Evolutionary conservation across 106 monocot species (phyloP), one percentile per base, ranked within the genome.

Genomic region (Vanilla planifolia): DNA sequence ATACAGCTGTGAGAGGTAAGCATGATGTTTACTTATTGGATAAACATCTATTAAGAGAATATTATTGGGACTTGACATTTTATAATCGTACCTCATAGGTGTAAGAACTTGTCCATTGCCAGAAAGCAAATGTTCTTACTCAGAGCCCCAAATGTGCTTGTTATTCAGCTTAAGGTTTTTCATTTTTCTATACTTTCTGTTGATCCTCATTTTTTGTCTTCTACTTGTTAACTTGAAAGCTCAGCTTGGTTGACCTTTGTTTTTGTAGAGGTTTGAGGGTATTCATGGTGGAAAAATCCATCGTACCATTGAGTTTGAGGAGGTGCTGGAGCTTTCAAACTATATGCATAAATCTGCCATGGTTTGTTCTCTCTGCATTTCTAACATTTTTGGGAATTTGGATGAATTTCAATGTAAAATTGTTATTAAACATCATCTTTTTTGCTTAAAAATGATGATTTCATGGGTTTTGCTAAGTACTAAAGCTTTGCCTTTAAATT

Each of bases 111-210:
- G 7, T 79, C 78, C 25, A 78, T 73, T 22, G 95, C 95, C 15
- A 80, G 63, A 43, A 96, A 96, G 74, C 95, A 96, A 67, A 79
- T 96, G 84, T 90, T 84, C 55, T 33, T 96, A 21, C 73, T 80
- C 47, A 69, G 70, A 44, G 84, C 95, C 9, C 95, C 95, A 15
- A 90, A 96, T 76, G 95, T 96, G 15, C 90, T 96, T 65, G 95
- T 96, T 28, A 75, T 96, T 23, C 95, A 96, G 64, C 84, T 96
- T 59, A 96, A 96, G 85, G 95, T 96, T 5, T 41, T 51, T 47
- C 45, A 40, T 66, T 43, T 16, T 64, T 58, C 57, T 28, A 53
- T 53, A 52, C 19, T 60, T 14, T 10, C 26, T 32, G 5, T 51
- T 27, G 20, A 19, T 26, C n/a, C 21, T 66, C n/a, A n/a, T n/a